A percentile compares a stretch with the other conserved stretches of the same genome.
Evolutionary conservation across 2,329 filamentous ascomycete species (phyloP).

Genomic region (Fusarium subglutinans): DNA sequence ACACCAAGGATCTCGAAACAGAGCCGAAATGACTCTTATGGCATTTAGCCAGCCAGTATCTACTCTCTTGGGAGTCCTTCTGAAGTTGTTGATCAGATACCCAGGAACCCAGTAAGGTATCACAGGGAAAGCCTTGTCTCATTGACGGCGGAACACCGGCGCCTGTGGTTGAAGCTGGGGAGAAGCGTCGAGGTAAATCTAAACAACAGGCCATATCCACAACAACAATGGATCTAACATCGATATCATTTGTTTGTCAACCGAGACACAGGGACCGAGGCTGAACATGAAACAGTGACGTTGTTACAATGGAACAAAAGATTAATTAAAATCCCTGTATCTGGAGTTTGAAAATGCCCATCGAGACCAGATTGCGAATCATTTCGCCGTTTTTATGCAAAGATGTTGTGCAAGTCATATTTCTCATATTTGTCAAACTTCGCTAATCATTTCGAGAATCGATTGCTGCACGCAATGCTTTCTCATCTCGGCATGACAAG

Average conservation of each 20-base stretch:
- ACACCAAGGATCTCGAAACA: constrained; percentile 18
- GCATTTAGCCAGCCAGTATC: not conserved
- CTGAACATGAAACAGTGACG: constrained; percentile 26
- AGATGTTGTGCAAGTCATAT: not conserved
- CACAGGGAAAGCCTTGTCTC: constrained; percentile 1
- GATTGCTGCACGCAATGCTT: constrained; percentile 6
- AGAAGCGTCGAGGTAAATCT: not conserved
- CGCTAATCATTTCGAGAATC: not conserved
- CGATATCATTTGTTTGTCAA: not conserved
- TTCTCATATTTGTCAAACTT: not conserved
- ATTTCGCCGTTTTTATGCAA: not conserved
- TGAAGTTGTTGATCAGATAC: not conserved
- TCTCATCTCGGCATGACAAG: constrained; percentile 19
- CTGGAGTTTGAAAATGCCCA: not conserved
- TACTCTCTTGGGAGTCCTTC: not conserved
- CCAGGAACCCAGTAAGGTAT: not conserved
- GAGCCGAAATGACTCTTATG: constrained; percentile 28
- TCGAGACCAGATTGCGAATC: not conserved
- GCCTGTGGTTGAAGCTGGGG: constrained; percentile 12
- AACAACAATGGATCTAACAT: not conserved
- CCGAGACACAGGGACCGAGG: constrained; percentile 1
- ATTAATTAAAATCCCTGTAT: not conserved
- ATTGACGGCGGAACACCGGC: constrained; percentile 28
- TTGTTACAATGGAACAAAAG: constrained; percentile 7
- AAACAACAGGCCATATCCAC: constrained; percentile 6